Evolutionary conservation across 768 basidiomycete genomes (phyloP).

Genomic region (Macrolepiota dolichaula): DNA sequence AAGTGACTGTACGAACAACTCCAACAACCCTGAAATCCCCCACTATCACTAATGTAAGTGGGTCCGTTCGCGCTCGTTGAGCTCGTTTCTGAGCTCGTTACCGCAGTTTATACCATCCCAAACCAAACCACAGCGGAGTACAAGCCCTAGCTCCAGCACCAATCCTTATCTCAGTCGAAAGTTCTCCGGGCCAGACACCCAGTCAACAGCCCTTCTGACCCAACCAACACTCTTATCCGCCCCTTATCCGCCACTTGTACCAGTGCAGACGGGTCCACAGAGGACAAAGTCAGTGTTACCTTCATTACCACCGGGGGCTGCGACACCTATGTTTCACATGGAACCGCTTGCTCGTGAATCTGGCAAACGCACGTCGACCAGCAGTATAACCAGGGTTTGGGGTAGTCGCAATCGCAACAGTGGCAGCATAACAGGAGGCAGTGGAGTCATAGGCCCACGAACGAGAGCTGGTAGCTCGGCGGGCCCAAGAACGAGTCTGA

Average conservation of each 20-base stretch:
- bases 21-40: background rate
- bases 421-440: background rate
- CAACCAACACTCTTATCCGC: background rate
- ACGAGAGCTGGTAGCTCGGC: background rate
- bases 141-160: background rate
- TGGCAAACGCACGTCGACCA: background rate
- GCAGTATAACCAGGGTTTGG: background rate
- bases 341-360: background rate
- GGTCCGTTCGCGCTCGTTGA: background rate
- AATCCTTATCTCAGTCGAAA: background rate
- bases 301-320: constrained; percentile 5
- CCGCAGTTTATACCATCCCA: background rate
- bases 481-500: background rate
- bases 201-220: background rate
- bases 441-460: background rate
- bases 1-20: background rate
- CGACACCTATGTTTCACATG: background rate
- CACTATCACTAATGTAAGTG: background rate
- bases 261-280: background rate
- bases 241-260: background rate
- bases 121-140: background rate
- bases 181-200: background rate
- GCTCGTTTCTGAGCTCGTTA: background rate
- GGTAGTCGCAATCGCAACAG: background rate
- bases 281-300: background rate